These are phyloP conservation scores for Neofusicoccum parvum DNA, from an alignment of 2,329 filamentous ascomycete genomes.

Conservation along the genomic window DNA sequence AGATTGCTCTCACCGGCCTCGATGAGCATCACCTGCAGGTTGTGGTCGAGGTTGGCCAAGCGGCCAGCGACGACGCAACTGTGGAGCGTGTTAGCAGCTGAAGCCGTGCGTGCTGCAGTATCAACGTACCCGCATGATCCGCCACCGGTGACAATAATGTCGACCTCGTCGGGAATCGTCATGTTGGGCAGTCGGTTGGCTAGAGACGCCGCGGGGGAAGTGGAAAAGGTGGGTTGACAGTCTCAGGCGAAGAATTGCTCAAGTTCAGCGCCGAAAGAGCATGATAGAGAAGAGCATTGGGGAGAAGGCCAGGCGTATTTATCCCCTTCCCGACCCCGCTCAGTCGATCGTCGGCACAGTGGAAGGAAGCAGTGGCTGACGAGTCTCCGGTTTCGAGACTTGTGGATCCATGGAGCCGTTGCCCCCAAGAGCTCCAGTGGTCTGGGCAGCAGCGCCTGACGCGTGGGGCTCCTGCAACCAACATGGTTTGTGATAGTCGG, in stretches of 20 bases:
- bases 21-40: conserved; percentile 69
- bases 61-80: conserved; percentile 54
- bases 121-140: conserved; percentile 63
- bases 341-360: conserved; percentile 18
- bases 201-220: neutral
- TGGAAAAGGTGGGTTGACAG: neutral
- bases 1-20: conserved; percentile 73
- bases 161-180: conserved; percentile 74
- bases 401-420: conserved; percentile 8
- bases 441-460: conserved; percentile 17
- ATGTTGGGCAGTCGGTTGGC: conserved; percentile 39
- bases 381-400: conserved; percentile 16
- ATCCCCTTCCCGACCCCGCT: conserved; percentile 21
- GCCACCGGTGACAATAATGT: conserved; percentile 78
- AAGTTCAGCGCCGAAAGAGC: neutral
- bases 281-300: neutral
- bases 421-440: conserved; percentile 9
- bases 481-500: conserved; percentile 13
- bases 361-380: conserved; percentile 23
- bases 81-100: conserved; percentile 24
- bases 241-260: conserved; percentile 8
- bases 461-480: conserved; percentile 17
- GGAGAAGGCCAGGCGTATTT: conserved; percentile 8
- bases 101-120: no score
- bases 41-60: conserved; percentile 75